Base-by-base conservation (phyloP, 2,329 filamentous ascomycete species). In the Lanzia echinophila region DNA sequence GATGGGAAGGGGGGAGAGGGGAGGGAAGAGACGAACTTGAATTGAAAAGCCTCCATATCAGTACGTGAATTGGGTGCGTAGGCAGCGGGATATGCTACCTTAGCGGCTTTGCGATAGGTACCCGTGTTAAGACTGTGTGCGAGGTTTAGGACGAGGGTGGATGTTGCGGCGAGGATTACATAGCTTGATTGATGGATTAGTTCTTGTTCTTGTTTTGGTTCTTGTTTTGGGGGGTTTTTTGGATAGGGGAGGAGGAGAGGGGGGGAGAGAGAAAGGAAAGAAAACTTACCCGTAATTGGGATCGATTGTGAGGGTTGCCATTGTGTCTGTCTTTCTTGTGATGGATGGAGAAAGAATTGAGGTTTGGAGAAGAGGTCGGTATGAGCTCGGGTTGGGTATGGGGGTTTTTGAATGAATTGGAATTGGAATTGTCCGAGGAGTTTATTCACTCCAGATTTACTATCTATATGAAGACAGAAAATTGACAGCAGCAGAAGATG, bases 101-200 rank as follows among this genome's bases (percentile, higher is more conserved):
- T 75, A 61, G 77, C 75, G 20, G 70, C 69, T 63, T 74, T 79
- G 68, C 83, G 81, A 58, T 72, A 72, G 12, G 62, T 64, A 56
- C 67, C 69, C 11, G 78, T 80, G 51, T 79, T 71, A 36, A 72
- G 0, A 44, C 63, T 58, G 68, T 86, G 82, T 57, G 77, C 69
- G 15, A 68, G 66, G 72, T 81, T 82, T 68, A 86, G 65, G 66
- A 86, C 72, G 69, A 82, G 75, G 62, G 78, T 78, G 15, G 77
- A 74, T 19, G 77, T 72, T 53, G 81, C 81, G 44, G 74, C 78
- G 50, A 76, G 72, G 51, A 87, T 73, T 64, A 86, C 81, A 66
- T 82, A 82, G 71, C 83, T 86, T 1, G 20, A 22, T 20, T 31
- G 2, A 11, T n/a, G 7, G 31, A 12, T 39, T 2, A 39, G 33